Base-by-base conservation (phyloP, 1,284 basidiomycete species). In the Mycosarcoma maydis region DNA sequence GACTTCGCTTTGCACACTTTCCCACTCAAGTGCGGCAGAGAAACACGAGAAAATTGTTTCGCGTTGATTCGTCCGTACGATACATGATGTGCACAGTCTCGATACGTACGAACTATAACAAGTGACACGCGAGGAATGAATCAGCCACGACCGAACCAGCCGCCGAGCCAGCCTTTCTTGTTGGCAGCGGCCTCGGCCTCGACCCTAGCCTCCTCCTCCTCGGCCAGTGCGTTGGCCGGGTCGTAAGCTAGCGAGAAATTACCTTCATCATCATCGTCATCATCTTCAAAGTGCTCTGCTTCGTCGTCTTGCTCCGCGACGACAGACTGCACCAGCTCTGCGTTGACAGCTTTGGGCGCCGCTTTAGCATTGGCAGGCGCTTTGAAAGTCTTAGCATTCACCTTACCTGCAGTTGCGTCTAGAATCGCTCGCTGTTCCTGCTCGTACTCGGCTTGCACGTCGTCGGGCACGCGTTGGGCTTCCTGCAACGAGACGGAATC, bases 141-240 rank as follows among this genome's bases (percentile, higher is more conserved):
- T 23, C 41, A 70, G 3, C 53, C 46, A 33, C 68, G 58, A 36
- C 68, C 62, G 39, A 81, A 76, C 79, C 79, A 81, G 9, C 79
- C 73, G 13, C 76, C 68, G 38, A 81, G 62, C 79, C 79, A 81
- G 16, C 77, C 68, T 30, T 60, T 67, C 59, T 65, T 73, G 50
- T 71, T 65, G 43, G 50, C 41, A 17, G 56, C 56, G 20, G 58
- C 61, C 33, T 73, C 59, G 22, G 56, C 67, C 36, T 66, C 56
- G 14, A 43, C 39, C 27, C 56, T 53, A 22, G 48, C 68, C 41
- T 72, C 75, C 26, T 80, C 75, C 37, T 77, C 75, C 17, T 80
- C 77, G 23, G 48, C 73, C 2, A 70, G 38, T 11, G 59, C 70
- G 24, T 79, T 79, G 16, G 48, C 60, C 3, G 75, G 75, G 23